These are phyloP conservation scores for Solanum verrucosum DNA, from an alignment of 257 asterid species.

Conservation along the genomic window DNA sequence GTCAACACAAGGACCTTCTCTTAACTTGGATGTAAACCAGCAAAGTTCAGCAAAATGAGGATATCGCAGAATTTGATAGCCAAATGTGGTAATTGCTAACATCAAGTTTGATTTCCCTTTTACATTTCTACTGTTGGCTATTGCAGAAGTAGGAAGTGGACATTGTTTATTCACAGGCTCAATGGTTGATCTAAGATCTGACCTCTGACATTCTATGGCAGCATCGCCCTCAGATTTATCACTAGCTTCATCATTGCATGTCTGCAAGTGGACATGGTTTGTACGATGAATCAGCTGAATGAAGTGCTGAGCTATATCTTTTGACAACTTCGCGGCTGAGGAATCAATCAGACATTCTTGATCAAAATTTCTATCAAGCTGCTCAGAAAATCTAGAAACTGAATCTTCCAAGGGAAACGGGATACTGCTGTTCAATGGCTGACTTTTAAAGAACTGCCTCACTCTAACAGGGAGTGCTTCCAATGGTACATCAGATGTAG, in stretches of 20 bases:
- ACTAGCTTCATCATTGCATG: slow-evolving; percentile 19
- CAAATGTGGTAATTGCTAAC: slow-evolving; percentile 75
- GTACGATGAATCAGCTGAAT: slow-evolving; percentile 50
- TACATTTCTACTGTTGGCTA: slow-evolving; percentile 23
- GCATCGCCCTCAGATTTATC: slow-evolving; percentile 21
- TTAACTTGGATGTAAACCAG: slow-evolving; percentile 94
- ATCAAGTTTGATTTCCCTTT: slow-evolving; percentile 71
- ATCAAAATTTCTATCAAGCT: slow-evolving; percentile 60
- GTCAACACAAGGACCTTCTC: slow-evolving; percentile 77
- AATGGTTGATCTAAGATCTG: slow-evolving; percentile 9
- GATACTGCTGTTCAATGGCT: slow-evolving; percentile 23
- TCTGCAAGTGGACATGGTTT: slow-evolving; percentile 34
- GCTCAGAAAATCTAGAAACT: slow-evolving; percentile 54
- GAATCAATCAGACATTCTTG: slow-evolving; percentile 36
- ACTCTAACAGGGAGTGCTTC: slow-evolving; percentile 55
- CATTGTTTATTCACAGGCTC: slow-evolving; percentile 22
- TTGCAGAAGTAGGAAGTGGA: slow-evolving; percentile 23
- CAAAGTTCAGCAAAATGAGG: slow-evolving; percentile 99
- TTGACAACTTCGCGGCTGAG: slow-evolving; percentile 54
- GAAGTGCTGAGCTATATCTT: slow-evolving; percentile 66
- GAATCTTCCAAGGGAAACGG: slow-evolving; percentile 34
- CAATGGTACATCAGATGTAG: slow-evolving; percentile 71
- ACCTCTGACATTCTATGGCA: slow-evolving; percentile 11
- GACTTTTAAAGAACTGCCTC: slow-evolving; percentile 62
- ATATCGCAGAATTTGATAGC: slow-evolving; percentile 78